phyloP scores from a whole-genome alignment of 1,284 basidiomycete species.

The Stygiomarasmius scandens region DNA sequence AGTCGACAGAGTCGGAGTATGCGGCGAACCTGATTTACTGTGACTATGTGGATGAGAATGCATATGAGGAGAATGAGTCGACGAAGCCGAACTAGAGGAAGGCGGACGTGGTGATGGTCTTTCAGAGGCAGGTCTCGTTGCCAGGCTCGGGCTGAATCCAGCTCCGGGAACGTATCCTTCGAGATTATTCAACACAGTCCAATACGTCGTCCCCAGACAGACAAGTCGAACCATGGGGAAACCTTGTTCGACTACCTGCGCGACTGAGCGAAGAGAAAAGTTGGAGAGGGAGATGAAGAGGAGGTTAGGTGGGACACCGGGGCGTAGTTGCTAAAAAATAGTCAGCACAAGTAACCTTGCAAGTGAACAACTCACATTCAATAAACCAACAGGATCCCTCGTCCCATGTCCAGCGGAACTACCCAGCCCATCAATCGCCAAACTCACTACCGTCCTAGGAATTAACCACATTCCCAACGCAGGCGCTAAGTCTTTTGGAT shows the following conservation, averaged over 20 bases:
- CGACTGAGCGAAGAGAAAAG: conserved; percentile 46
- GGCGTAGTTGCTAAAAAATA: conserved; percentile 54
- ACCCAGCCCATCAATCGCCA: conserved; percentile 50
- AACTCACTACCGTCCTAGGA: conserved; percentile 55
- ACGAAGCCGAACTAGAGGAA: too few relatives aligned
- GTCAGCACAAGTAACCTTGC: neutral
- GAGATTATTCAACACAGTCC: conserved; percentile 42
- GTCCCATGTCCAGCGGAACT: conserved; percentile 23
- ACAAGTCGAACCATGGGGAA: conserved; percentile 63
- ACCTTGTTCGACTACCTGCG: conserved; percentile 53
- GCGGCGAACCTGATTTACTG: neutral
- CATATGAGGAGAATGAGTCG: neutral
- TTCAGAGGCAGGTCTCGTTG: neutral
- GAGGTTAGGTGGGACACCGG: conserved; percentile 56
- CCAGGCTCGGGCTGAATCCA: conserved; percentile 7
- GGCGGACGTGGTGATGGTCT: neutral
- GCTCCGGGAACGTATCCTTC: conserved; percentile 1
- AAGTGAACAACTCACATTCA: conserved; percentile 31
- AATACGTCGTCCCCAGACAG: conserved; percentile 55
- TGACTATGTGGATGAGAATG: neutral
- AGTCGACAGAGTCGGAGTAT: too few relatives aligned
- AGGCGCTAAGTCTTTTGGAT: conserved; percentile 64
- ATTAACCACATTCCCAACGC: conserved; percentile 70
- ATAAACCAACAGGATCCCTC: conserved; percentile 39
- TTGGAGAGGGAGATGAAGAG: conserved; percentile 58